Conservation (phyloP, 148 eudicot genomes). For the Silene latifolia region DNA sequence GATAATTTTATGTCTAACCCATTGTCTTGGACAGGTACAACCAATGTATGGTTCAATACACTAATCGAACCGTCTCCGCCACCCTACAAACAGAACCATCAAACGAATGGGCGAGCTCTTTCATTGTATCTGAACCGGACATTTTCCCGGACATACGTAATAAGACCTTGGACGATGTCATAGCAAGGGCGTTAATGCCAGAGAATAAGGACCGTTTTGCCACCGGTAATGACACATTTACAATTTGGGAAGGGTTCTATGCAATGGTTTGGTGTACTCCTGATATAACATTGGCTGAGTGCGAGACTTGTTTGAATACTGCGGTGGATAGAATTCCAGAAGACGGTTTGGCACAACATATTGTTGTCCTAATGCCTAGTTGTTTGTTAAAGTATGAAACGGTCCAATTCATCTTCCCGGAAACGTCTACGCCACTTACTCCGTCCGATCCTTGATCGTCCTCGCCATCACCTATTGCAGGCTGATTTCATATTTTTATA, state of each 20-base stretch:
- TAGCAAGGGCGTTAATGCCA: conserved; percentile 6
- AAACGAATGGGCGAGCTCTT: not conserved
- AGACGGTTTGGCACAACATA: not conserved
- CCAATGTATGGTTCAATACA: conserved; percentile 23
- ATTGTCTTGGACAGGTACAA: not conserved
- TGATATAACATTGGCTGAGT: conserved; percentile 1
- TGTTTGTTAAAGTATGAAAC: conserved; percentile 12
- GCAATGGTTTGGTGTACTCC: conserved; percentile 19
- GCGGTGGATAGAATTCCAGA: not conserved
- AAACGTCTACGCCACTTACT: not conserved
- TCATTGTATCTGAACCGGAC: conserved; percentile 17
- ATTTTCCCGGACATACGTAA: conserved; percentile 2
- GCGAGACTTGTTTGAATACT: not conserved
- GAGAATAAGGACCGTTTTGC: not conserved
- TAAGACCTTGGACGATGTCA: conserved; percentile 8
- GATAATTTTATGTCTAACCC: too few relatives aligned
- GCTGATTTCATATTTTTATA: too few relatives aligned
- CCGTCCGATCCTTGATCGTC: not conserved
- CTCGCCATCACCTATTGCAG: too few relatives aligned
- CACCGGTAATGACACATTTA: not conserved
- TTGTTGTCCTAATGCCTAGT: not conserved
- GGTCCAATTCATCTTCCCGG: not conserved
- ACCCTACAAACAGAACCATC: not conserved
- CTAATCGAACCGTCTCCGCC: conserved; percentile 15
- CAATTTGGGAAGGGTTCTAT: conserved; percentile 1